phyloP scores from a whole-genome alignment of 345 rosid species.

The Durio zibethinus region DNA sequence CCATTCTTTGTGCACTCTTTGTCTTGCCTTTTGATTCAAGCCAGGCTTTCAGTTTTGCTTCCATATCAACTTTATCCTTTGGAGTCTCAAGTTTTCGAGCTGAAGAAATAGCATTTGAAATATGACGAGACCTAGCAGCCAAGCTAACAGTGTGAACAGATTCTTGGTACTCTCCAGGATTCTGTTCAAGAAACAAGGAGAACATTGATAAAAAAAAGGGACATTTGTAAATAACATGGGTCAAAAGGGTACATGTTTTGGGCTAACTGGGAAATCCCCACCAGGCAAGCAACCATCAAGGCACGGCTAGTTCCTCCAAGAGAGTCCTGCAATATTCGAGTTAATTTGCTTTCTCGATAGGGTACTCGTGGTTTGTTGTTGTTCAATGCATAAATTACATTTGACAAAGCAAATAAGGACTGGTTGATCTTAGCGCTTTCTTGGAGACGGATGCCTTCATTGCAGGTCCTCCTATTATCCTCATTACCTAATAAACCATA shows the following conservation, averaged over 20 bases:
- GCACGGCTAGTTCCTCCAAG: slow-evolving; percentile 86
- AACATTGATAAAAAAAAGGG: not conserved
- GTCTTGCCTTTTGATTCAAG: slow-evolving; percentile 88
- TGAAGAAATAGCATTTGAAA: slow-evolving; percentile 51
- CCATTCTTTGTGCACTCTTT: slow-evolving; percentile 47
- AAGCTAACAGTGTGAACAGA: slow-evolving; percentile 82
- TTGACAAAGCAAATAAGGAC: slow-evolving; percentile 83
- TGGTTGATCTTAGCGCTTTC: slow-evolving; percentile 92
- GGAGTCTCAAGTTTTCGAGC: slow-evolving; percentile 60
- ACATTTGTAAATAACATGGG: not conserved
- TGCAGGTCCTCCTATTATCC: slow-evolving; percentile 84
- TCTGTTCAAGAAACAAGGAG: slow-evolving; percentile 33
- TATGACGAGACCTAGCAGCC: slow-evolving; percentile 88
- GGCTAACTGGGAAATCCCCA: slow-evolving; percentile 24
- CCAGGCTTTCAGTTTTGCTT: slow-evolving; percentile 77
- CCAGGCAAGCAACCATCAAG: slow-evolving; percentile 91
- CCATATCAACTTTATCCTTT: slow-evolving; percentile 67
- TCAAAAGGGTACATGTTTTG: not conserved
- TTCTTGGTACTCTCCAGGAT: slow-evolving; percentile 94
- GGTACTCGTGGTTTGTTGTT: slow-evolving; percentile 68
- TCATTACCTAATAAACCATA: slow-evolving; percentile 58
- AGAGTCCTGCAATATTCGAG: slow-evolving; percentile 89
- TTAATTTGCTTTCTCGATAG: slow-evolving; percentile 90
- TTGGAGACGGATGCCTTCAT: slow-evolving; percentile 78
- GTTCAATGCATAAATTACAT: slow-evolving; percentile 84